phyloP scores from a whole-genome alignment of 495 filamentous ascomycete genomes.

The Hypoxylon cercidicola region DNA sequence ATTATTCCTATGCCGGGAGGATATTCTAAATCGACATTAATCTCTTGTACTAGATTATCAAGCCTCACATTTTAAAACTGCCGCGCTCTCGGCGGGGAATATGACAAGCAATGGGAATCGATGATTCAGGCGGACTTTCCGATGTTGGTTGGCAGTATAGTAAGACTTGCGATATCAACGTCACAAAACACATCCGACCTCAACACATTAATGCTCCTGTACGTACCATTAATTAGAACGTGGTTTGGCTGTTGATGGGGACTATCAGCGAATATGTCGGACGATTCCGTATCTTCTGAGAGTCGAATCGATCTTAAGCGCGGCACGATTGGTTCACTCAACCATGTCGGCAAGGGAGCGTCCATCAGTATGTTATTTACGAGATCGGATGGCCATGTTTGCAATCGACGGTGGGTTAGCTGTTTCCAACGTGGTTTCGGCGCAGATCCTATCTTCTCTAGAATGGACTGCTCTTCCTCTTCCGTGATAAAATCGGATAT shows the following conservation, averaged over 20 bases:
- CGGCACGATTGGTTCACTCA: conserved; percentile 73
- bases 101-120: background rate
- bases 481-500: conserved; percentile 85
- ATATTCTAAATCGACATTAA: conserved; percentile 69
- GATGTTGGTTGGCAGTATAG: background rate
- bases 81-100: conserved; percentile 10
- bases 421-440: conserved; percentile 86
- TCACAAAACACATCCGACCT: background rate
- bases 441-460: conserved; percentile 72
- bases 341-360: conserved; percentile 80
- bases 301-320: conserved; percentile 68
- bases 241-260: conserved; percentile 87
- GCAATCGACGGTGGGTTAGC: conserved; percentile 85
- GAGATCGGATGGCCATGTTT: conserved; percentile 87
- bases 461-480: conserved; percentile 75
- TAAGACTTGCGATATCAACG: background rate
- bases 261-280: conserved; percentile 71
- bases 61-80: conserved; percentile 6
- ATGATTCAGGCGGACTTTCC: background rate
- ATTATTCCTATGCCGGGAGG: conserved; percentile 89
- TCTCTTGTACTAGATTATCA: conserved; percentile 1
- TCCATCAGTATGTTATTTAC: conserved; percentile 77
- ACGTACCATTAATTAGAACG: conserved; percentile 78
- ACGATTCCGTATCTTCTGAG: conserved; percentile 35
- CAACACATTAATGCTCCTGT: conserved; percentile 1